Evolutionary conservation across 1,284 basidiomycete genomes (phyloP), one percentile per base, ranked within the genome.

Genomic region (Schizopora paradoxa): DNA sequence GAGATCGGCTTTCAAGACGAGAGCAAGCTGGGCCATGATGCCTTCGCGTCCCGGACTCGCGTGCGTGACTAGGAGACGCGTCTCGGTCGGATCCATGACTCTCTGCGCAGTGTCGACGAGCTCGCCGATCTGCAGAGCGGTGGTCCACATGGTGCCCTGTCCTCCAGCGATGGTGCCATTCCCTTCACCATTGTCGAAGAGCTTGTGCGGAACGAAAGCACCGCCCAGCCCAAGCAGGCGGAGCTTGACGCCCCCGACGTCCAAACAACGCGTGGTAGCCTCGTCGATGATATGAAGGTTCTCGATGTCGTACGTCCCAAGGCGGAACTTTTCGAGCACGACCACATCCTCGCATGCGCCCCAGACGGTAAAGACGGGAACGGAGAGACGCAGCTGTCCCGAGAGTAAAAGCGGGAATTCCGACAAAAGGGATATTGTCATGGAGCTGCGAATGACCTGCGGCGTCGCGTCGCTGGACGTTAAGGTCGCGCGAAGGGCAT

Each of bases 131-230:
- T 99, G 96, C 21, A 99, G 76, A 4, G 92, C 89, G 0, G 95
- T 99, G 0, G 92, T 91, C 96, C 96, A 99, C 86, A 98, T 97
- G 18, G 94, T 98, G 22, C 96, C 96, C 61, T 92, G 89, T 1
- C 91, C 95, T 35, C 96, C 96, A 0, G 96, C 95, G 54, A 99
- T 97, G 8, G 95, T 97, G 2, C 91, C 94, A 39, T 74, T 81
- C 1, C 94, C 95, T 44, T 95, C 91, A 1, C 96, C 91, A 54
- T 93, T 94, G 74, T 96, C 90, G 64, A 98, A 99, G 70, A 99
- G 82, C 69, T 98, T 98, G 74, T 98, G 94, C 19, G 86, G 81
- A 7, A 97, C 93, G 33, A 98, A 79, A 4, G 95, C 95, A 48
- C 96, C 96, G 5, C 96, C 96, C 25, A 99, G 74, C 38, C 95